These are phyloP conservation scores for Colletotrichum sp. DNA, from an alignment of 2,329 filamentous ascomycete species.

Conservation along the genomic window DNA sequence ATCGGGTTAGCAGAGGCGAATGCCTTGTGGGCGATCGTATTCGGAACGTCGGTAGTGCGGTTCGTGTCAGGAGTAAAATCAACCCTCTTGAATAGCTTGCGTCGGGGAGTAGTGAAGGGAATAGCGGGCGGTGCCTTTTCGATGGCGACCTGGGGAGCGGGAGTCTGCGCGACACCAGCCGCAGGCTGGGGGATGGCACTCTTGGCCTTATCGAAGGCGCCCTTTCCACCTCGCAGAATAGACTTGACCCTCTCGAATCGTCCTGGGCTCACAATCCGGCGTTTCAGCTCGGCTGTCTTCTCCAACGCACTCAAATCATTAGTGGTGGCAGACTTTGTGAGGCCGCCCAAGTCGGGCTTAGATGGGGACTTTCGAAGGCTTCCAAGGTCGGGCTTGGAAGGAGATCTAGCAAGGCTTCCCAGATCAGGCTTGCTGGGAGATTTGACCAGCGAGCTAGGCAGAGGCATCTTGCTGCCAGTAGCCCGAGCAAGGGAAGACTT, in stretches of 20 bases:
- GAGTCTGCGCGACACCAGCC: slow-evolving; percentile 48
- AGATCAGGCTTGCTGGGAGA: slow-evolving; percentile 22
- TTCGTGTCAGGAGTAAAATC: slow-evolving; percentile 79
- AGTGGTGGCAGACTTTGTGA: slow-evolving; percentile 58
- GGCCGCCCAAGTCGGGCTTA: slow-evolving; percentile 47
- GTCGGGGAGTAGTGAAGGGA: slow-evolving; percentile 69
- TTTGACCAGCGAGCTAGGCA: slow-evolving; percentile 45
- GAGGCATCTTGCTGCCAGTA: slow-evolving; percentile 58
- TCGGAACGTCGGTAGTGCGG: slow-evolving; percentile 44
- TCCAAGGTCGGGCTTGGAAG: slow-evolving; percentile 52
- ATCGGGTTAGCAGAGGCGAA: slow-evolving; percentile 53
- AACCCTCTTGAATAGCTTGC: slow-evolving; percentile 73
- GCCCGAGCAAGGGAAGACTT: slow-evolving; percentile 73
- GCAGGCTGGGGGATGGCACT: slow-evolving; percentile 54
- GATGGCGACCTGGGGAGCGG: slow-evolving; percentile 42
- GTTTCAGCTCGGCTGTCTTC: slow-evolving; percentile 36
- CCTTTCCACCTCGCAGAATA: slow-evolving; percentile 53
- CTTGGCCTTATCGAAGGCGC: slow-evolving; percentile 41
- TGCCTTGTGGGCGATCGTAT: slow-evolving; percentile 37
- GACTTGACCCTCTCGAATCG: slow-evolving; percentile 63
- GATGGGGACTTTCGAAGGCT: slow-evolving; percentile 54
- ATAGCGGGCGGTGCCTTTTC: slow-evolving; percentile 58
- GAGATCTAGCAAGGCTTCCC: slow-evolving; percentile 42
- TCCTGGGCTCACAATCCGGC: slow-evolving; percentile 51
- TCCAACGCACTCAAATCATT: slow-evolving; percentile 42